Evolutionary conservation across 345 rosid species (phyloP).

Genomic region (Rhizophora apiculata): DNA sequence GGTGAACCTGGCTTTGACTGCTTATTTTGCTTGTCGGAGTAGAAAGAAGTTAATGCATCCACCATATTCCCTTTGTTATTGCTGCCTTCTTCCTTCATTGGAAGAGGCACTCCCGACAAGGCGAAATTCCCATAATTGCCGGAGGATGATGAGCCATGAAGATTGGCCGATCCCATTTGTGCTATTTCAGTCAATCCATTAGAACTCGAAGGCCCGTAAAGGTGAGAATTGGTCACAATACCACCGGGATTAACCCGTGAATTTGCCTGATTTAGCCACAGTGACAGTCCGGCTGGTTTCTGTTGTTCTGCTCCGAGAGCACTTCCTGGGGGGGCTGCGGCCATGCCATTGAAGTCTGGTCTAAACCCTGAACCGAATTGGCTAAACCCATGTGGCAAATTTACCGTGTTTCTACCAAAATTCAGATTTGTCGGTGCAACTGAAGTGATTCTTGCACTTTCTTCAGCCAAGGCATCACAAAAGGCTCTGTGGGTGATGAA

Average conservation of each 20-base stretch:
- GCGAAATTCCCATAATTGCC: conserved; percentile 45
- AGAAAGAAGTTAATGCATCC: conserved; percentile 28
- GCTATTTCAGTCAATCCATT: conserved; percentile 57
- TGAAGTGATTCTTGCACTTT: conserved; percentile 63
- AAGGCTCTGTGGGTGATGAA: conserved; percentile 95
- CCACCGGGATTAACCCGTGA: conserved; percentile 9
- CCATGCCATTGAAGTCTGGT: conserved; percentile 42
- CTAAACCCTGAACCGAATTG: conserved; percentile 48
- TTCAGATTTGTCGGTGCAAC: conserved; percentile 48
- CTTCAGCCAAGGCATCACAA: conserved; percentile 88
- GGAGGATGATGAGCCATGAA: conserved; percentile 50
- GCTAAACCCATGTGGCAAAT: conserved; percentile 52
- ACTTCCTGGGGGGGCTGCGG: conserved; percentile 32
- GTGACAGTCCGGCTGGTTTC: conserved; percentile 24
- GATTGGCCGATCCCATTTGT: conserved; percentile 46
- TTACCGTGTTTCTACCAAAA: conserved; percentile 46
- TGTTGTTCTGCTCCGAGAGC: conserved; percentile 19
- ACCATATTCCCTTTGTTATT: conserved; percentile 23
- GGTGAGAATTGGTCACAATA: conserved; percentile 8
- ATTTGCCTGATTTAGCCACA: conserved; percentile 27
- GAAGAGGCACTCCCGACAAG: conserved; percentile 45
- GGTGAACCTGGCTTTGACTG: conserved; percentile 43
- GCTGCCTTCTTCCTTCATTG: conserved; percentile 39
- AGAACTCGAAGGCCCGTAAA: conserved; percentile 19
- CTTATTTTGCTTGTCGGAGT: conserved; percentile 38